These are phyloP conservation scores for Capsella rubella DNA, from an alignment of 441 rosid genomes.

Conservation along the genomic window DNA sequence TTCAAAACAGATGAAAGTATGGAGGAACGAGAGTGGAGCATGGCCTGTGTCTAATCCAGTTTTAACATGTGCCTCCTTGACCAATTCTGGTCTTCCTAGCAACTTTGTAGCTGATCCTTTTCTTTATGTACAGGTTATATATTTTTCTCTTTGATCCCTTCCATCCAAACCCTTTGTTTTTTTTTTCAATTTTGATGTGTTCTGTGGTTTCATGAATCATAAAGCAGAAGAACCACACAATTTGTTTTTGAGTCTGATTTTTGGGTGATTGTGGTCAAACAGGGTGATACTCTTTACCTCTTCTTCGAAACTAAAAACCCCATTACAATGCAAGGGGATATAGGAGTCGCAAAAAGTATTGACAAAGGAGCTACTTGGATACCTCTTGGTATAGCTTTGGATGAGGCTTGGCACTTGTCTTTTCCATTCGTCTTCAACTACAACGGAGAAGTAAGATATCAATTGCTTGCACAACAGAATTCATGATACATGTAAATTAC, in stretches of 20 bases:
- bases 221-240: background rate
- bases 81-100: conserved; percentile 81
- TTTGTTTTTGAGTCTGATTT: background rate
- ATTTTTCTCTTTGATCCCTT: background rate
- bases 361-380: conserved; percentile 95
- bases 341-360: conserved; percentile 82
- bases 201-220: background rate
- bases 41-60: conserved; percentile 98
- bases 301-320: conserved; percentile 89
- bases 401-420: conserved; percentile 97
- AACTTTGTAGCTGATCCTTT: conserved; percentile 97
- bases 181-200: background rate
- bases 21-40: conserved; percentile 80
- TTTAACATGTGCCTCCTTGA: conserved; percentile 81
- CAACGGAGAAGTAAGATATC: conserved; percentile 70
- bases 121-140: conserved; percentile 74
- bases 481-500: background rate
- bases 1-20: conserved; percentile 59
- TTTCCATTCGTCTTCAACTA: conserved; percentile 85
- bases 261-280: conserved; percentile 20
- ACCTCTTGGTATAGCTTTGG: conserved; percentile 87
- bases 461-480: background rate
- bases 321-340: conserved; percentile 90
- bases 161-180: background rate
- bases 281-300: conserved; percentile 78